Evolutionary conservation across 148 eudicot species (phyloP).

Genomic region (Agrostemma githago): DNA sequence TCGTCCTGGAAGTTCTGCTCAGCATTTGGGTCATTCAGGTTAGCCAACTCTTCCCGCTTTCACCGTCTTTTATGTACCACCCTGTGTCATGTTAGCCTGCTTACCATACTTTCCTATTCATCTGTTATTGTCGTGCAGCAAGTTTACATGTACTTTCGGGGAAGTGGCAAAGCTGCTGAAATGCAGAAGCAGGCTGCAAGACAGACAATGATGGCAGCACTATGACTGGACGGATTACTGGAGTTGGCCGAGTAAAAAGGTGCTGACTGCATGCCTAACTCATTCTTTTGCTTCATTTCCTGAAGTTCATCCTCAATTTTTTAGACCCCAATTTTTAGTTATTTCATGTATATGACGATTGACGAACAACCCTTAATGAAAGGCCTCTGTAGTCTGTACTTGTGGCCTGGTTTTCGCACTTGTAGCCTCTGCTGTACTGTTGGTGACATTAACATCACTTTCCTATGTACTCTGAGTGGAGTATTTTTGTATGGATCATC

Average conservation of each 20-base stretch:
- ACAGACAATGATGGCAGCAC: slow-evolving; percentile 51
- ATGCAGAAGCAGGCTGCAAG: slow-evolving; percentile 52
- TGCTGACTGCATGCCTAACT: neutral
- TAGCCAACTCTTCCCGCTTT: neutral
- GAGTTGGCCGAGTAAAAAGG: neutral
- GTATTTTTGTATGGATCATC: no score
- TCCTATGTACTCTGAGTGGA: no score
- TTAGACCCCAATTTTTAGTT: neutral
- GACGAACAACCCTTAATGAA: neutral
- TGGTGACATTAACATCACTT: no score
- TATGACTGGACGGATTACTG: slow-evolving; percentile 12
- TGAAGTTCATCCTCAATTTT: neutral
- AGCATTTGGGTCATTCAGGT: slow-evolving; percentile 80
- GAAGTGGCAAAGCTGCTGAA: slow-evolving; percentile 59
- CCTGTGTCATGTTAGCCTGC: neutral
- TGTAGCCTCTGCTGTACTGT: no score
- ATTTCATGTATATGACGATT: neutral
- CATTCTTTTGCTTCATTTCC: neutral
- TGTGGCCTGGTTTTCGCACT: no score
- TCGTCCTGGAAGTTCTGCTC: slow-evolving; percentile 45
- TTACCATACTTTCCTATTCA: neutral
- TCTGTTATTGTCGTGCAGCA: slow-evolving; percentile 35
- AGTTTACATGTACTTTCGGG: slow-evolving; percentile 65
- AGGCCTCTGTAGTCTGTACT: no score
- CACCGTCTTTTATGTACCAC: neutral